A percentile compares a stretch with the other conserved stretches of the same genome.
Evolutionary conservation across 345 rosid species (phyloP).

Genomic region (Excoecaria cochinchinensis): DNA sequence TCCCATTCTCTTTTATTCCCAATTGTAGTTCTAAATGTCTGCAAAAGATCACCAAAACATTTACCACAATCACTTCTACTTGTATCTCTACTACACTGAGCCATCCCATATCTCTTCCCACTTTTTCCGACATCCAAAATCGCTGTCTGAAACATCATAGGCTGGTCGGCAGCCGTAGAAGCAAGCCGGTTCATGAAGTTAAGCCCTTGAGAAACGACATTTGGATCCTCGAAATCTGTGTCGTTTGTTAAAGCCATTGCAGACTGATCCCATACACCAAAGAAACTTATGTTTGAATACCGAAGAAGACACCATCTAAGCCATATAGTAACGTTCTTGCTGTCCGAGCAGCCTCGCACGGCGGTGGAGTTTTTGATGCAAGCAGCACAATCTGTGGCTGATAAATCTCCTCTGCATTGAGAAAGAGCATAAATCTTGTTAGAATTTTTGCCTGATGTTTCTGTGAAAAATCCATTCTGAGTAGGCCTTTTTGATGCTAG

Average conservation of each 20-base stretch:
- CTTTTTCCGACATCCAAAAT: constrained; percentile 35
- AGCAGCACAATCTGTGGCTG: constrained; percentile 26
- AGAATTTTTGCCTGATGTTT: constrained; percentile 22
- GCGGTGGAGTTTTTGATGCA: constrained; percentile 31
- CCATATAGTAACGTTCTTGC: constrained; percentile 33
- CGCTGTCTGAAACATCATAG: constrained; percentile 30
- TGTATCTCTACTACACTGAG: constrained; percentile 43
- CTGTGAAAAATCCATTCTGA: constrained; percentile 30
- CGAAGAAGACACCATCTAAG: constrained; percentile 38
- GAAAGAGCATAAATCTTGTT: constrained; percentile 36
- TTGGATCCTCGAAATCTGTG: constrained; percentile 36
- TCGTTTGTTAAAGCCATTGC: constrained; percentile 31
- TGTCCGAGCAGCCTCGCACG: constrained; percentile 20
- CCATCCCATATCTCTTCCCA: constrained; percentile 49
- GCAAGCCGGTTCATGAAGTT: constrained; percentile 36
- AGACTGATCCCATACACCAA: constrained; percentile 34
- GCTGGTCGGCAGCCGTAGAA: constrained; percentile 25
- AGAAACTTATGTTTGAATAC: constrained; percentile 32
- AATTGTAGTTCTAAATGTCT: constrained; percentile 28
- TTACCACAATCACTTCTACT: constrained; percentile 30
- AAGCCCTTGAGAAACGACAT: constrained; percentile 27
- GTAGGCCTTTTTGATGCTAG: constrained; percentile 29
- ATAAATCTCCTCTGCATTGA: constrained; percentile 43
- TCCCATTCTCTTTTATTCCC: constrained; percentile 48
- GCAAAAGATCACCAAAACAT: constrained; percentile 34